Conservation (phyloP, 495 filamentous ascomycete species). For the Hyaloscypha finlandica region DNA sequence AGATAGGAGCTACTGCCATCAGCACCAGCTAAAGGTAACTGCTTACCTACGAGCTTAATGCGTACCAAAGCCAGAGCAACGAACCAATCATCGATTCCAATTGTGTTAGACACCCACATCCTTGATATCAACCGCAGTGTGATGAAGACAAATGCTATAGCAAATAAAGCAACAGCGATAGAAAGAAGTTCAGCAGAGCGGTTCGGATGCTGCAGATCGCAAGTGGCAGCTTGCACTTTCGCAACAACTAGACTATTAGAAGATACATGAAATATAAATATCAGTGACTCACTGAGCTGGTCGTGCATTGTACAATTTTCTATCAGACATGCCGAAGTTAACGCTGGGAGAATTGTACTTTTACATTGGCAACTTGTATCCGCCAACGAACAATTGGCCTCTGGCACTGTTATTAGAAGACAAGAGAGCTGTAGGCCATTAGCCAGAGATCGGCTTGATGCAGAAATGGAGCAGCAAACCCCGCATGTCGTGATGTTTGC, state of each 20-base stretch:
- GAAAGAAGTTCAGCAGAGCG: neutral
- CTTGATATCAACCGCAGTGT: conserved; percentile 3
- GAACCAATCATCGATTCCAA: conserved; percentile 14
- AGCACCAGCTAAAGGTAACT: neutral
- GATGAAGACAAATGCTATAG: neutral
- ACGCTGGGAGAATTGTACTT: neutral
- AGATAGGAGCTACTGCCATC: neutral
- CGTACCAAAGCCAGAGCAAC: conserved; percentile 9
- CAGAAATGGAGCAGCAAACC: too few species aligned
- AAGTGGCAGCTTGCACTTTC: conserved; percentile 18
- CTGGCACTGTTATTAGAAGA: neutral
- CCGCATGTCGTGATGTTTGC: too few species aligned
- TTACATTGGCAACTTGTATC: conserved; percentile 6
- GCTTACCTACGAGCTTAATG: neutral
- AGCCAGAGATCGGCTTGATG: neutral
- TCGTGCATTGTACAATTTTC: conserved; percentile 15
- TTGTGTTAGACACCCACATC: neutral
- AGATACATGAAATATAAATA: neutral
- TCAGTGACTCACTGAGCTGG: neutral
- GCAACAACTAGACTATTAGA: conserved; percentile 7
- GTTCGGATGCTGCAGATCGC: conserved; percentile 6
- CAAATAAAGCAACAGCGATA: neutral
- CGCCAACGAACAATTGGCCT: neutral
- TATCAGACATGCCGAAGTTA: neutral
- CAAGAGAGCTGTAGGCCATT: neutral